Base-by-base conservation (phyloP, 176 grass and related monocot species). In the Poa annua region DNA sequence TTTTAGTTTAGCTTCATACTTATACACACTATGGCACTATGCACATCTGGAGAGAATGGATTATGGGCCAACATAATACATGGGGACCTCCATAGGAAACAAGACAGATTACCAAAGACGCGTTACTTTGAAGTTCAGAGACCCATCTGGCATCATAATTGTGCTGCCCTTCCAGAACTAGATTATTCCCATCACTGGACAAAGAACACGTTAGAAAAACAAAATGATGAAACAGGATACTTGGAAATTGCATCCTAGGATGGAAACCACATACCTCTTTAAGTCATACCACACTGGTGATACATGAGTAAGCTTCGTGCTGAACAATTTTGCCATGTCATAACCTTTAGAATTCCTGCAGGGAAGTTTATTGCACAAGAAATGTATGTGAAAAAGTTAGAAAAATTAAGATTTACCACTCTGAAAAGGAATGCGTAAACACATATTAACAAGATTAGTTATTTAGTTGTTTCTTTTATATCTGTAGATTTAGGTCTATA, bases 211-310 rank as follows among this genome's bases (percentile, higher is more conserved):
- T 85, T 60, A 76, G 24, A 35, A 26, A 77, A 83, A 84, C 4
- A 80, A 45, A 54, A 81, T 86, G 81, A 79, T 63, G 74, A 44
- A 89, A 80, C 35, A 79, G 4, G 17, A 68, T 75, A 54, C 1
- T 34, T 65, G 66, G 45, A 85, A 89, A 87, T 7, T 87, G 36
- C 57, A 79, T 69, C 36, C 7, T 69, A 63, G 50, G 34, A 76
- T 9, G 75, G 42, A 80, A 82, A 36, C 60, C 17, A 75, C 63
- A 50, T 33, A 95, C 96, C 96, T 98, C 81, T 98, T 98, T 74
- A 98, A 88, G 67, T 98, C 88, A 35, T 98, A 98, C 96, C 96
- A 98, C 25, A 98, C 92, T 81, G 90, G 96, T 66, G 96, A 98
- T 86, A 98, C 61, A 60, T 98, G 91, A 85, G 91, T 95, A 78